These are phyloP conservation scores for Hippophae gyantsensis DNA, from an alignment of 306 rosid species.

Conservation along the genomic window DNA sequence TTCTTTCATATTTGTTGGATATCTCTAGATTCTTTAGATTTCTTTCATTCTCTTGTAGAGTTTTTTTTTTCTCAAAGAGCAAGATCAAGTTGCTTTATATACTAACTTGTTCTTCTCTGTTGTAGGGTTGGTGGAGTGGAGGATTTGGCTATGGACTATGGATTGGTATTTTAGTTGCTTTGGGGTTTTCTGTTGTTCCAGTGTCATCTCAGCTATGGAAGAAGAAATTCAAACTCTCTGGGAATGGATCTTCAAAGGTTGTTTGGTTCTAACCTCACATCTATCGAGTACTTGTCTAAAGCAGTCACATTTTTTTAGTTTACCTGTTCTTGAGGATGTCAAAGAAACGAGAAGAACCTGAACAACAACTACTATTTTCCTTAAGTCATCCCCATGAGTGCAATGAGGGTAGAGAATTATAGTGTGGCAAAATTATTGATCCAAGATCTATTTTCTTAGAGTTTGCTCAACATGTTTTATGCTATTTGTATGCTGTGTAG, in stretches of 20 bases:
- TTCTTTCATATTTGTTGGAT: not conserved
- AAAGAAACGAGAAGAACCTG: too few species aligned
- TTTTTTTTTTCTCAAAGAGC: not conserved
- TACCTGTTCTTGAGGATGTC: not conserved
- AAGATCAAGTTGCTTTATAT: constrained; percentile 4
- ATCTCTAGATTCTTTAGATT: constrained; percentile 4
- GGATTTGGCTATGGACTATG: constrained; percentile 91
- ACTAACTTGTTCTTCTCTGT: constrained; percentile 16
- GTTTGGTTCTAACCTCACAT: constrained; percentile 11
- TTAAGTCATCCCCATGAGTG: too few species aligned
- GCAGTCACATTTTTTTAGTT: not conserved
- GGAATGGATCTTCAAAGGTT: constrained; percentile 50
- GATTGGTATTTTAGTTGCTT: constrained; percentile 81
- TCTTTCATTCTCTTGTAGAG: constrained; percentile 4
- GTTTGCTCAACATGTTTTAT: too few species aligned
- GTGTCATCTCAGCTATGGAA: constrained; percentile 77
- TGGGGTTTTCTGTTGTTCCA: constrained; percentile 81
- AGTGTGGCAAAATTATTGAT: too few species aligned
- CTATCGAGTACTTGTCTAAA: not conserved
- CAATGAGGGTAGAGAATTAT: too few species aligned
- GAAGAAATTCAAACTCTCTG: constrained; percentile 50
- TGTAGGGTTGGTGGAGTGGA: constrained; percentile 97
- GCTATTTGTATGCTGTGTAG: too few species aligned
- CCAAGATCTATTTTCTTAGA: too few species aligned
- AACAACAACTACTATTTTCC: too few species aligned